phyloP scores from a whole-genome alignment of 345 rosid genomes.

The Sisymbrium irio region DNA sequence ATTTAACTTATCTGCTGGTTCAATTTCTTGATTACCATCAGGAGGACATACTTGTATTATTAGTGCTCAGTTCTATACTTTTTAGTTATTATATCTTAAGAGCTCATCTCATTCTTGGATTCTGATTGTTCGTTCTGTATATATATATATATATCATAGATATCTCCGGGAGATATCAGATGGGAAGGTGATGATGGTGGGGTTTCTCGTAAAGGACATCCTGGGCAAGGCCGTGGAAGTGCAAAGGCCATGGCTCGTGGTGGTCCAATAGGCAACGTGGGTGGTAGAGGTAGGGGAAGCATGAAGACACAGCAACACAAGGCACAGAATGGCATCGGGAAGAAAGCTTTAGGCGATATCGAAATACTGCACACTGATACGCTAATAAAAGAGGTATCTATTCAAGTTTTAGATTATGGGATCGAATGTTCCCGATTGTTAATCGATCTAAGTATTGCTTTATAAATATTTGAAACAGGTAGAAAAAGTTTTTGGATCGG shows the following conservation, averaged over 20 bases:
- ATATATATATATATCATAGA: conserved; percentile 44
- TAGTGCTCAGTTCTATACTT: background rate
- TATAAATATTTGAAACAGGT: conserved; percentile 48
- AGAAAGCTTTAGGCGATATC: conserved; percentile 77
- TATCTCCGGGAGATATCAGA: conserved; percentile 83
- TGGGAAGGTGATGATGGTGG: conserved; percentile 86
- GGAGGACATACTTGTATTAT: background rate
- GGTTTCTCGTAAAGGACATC: conserved; percentile 65
- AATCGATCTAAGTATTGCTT: background rate
- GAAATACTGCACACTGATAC: conserved; percentile 92
- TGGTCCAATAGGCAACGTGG: conserved; percentile 52
- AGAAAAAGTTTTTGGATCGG: conserved; percentile 71
- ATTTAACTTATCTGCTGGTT: background rate
- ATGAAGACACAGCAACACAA: conserved; percentile 56
- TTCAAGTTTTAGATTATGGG: background rate
- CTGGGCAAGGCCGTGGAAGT: conserved; percentile 75
- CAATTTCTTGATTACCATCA: background rate
- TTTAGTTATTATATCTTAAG: background rate
- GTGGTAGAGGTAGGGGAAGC: conserved; percentile 89
- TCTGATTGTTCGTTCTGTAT: conserved; percentile 1
- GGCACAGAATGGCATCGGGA: conserved; percentile 67
- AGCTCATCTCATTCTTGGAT: conserved; percentile 10
- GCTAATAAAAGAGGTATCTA: conserved; percentile 79
- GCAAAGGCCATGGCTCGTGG: conserved; percentile 67
- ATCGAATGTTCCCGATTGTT: background rate